These are phyloP conservation scores for Nitzschia inconspicua DNA, from an alignment of 108 stramenopile genomes.

Conservation along the genomic window DNA sequence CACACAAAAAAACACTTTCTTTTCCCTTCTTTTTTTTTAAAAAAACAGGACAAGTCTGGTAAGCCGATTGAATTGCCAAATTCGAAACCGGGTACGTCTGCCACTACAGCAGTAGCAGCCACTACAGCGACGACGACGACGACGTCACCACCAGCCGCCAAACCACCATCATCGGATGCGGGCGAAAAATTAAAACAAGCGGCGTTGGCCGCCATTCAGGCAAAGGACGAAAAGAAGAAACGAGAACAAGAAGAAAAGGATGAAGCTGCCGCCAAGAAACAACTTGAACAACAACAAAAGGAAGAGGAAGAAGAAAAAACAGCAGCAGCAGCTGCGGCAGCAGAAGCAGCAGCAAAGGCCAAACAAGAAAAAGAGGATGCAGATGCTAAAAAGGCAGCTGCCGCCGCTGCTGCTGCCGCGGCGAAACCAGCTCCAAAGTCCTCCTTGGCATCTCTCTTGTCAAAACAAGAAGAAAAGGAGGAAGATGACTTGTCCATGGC, in stretches of 20 bases:
- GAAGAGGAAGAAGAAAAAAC: constrained; percentile 30
- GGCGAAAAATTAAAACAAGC: constrained; percentile 67
- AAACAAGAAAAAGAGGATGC: constrained; percentile 13
- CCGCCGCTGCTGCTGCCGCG: background rate
- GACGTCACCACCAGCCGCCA: constrained; percentile 1
- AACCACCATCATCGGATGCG: constrained; percentile 32
- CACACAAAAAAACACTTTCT: background rate
- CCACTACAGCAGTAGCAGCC: constrained; percentile 14
- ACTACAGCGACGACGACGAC: constrained; percentile 18
- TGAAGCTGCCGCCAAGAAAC: constrained; percentile 23
- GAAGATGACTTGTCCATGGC: background rate
- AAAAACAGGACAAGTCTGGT: constrained; percentile 52
- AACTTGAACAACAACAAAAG: constrained; percentile 15
- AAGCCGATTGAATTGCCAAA: constrained; percentile 54
- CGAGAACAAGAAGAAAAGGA: constrained; percentile 20
- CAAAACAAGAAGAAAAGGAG: background rate
- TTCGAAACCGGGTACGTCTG: constrained; percentile 6
- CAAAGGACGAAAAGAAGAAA: constrained; percentile 27
- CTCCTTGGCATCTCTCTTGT: constrained; percentile 10
- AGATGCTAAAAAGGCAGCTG: background rate
- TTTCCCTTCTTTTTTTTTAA: background rate
- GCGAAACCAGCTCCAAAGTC: background rate
- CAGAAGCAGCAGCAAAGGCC: constrained; percentile 6
- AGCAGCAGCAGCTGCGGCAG: constrained; percentile 5
- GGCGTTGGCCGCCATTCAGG: constrained; percentile 58